Percentiles rank a stretch among this genome's conserved stretches.
Conservation (phyloP, 1,284 basidiomycete species). For the Boletus smithii region DNA sequence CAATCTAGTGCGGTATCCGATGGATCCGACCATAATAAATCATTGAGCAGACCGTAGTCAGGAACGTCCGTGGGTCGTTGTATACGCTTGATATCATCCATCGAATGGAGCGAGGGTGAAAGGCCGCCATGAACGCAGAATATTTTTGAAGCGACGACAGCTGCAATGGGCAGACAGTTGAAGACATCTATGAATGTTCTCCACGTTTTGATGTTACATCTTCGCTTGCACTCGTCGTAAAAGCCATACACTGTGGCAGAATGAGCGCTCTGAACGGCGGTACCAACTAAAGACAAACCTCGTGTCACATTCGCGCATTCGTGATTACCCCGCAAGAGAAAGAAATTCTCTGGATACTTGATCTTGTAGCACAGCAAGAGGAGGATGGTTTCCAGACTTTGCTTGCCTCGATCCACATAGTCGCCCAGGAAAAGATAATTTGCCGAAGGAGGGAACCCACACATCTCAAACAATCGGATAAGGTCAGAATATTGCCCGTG, state of each 20-base stretch:
- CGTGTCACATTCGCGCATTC: slow-evolving; percentile 99
- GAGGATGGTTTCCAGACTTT: slow-evolving; percentile 96
- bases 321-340: slow-evolving; percentile 96
- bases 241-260: slow-evolving; percentile 86
- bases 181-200: slow-evolving; percentile 99
- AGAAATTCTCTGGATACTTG: slow-evolving; percentile 99
- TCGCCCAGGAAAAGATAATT: slow-evolving; percentile 99
- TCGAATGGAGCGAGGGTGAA: slow-evolving; percentile 94
- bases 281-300: slow-evolving; percentile 52
- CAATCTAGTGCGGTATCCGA: slow-evolving; percentile 97
- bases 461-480: slow-evolving; percentile 98
- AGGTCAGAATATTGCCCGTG: slow-evolving; percentile 99
- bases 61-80: slow-evolving; percentile 98
- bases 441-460: slow-evolving; percentile 94
- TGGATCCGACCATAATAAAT: slow-evolving; percentile 98
- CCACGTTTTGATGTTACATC: slow-evolving; percentile 99
- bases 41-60: slow-evolving; percentile 97
- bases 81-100: slow-evolving; percentile 99
- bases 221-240: slow-evolving; percentile 99
- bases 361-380: slow-evolving; percentile 98
- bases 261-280: slow-evolving; percentile 16
- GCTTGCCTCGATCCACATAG: slow-evolving; percentile 98
- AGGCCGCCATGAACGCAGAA: slow-evolving; percentile 99
- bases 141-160: slow-evolving; percentile 98
- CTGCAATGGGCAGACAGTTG: slow-evolving; percentile 98